phyloP scores from a whole-genome alignment of 192 early-diverging fungal genomes.

The Coemansia sp. region DNA sequence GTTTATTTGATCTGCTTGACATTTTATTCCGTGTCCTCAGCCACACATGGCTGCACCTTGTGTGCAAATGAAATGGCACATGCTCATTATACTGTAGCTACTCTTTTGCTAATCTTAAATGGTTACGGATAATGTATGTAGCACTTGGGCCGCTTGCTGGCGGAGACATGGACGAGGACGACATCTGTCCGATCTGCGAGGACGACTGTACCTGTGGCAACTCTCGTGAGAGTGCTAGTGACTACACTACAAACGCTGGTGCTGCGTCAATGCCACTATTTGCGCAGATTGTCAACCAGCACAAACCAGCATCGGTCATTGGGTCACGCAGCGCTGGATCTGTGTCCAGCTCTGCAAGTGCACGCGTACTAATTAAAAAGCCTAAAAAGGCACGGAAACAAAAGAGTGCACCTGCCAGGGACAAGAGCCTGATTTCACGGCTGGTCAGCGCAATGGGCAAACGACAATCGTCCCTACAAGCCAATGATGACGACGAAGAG shows the following conservation, averaged over 20 bases:
- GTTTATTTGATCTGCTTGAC: too few relatives aligned
- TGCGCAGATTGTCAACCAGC: conserved; percentile 22
- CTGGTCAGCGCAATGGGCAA: conserved; percentile 33
- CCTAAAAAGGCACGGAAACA: conserved; percentile 10
- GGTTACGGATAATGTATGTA: not conserved
- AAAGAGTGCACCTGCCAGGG: conserved; percentile 6
- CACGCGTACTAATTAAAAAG: not conserved
- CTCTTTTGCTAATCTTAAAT: too few relatives aligned
- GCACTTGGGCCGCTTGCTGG: not conserved
- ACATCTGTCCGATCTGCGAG: conserved; percentile 52
- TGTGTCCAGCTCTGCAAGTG: not conserved
- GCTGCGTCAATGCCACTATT: conserved; percentile 31
- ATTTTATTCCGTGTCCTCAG: too few relatives aligned
- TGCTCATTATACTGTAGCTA: too few relatives aligned
- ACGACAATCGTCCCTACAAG: not conserved
- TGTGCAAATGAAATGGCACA: too few relatives aligned
- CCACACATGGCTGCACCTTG: too few relatives aligned
- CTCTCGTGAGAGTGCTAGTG: conserved; percentile 9
- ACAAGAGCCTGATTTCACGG: conserved; percentile 33
- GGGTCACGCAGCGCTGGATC: not conserved
- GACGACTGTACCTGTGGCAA: conserved; percentile 47
- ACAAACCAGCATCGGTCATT: not conserved
- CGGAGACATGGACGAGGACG: conserved; percentile 46
- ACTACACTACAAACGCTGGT: not conserved
- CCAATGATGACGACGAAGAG: conserved; percentile 7